Percentiles rank a stretch among this genome's conserved stretches.
These are phyloP conservation scores for Pisolithus thermaeus DNA, from an alignment of 1,284 basidiomycete species.

Conservation along the genomic window DNA sequence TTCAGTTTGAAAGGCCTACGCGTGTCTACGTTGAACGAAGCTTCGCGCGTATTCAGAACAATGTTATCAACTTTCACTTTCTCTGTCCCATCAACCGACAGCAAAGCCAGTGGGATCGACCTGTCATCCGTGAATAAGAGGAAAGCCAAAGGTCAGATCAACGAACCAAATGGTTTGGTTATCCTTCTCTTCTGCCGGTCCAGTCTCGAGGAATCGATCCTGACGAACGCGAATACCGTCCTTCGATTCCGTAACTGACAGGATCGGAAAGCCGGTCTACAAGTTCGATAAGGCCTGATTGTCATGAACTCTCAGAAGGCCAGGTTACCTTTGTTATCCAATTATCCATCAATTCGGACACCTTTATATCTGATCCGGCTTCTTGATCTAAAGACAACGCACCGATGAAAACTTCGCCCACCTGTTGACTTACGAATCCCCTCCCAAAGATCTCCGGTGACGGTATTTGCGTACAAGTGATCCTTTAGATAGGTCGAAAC, in stretches of 20 bases:
- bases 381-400: neutral
- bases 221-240: conserved; percentile 76
- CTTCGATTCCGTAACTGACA: conserved; percentile 77
- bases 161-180: conserved; percentile 86
- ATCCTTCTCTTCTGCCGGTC: conserved; percentile 72
- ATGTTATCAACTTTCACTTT: conserved; percentile 58
- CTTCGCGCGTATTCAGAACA: conserved; percentile 69
- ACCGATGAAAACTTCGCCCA: conserved; percentile 13
- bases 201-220: conserved; percentile 90
- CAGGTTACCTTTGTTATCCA: conserved; percentile 82
- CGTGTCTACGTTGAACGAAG: conserved; percentile 62
- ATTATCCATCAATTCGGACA: conserved; percentile 82
- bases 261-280: conserved; percentile 81
- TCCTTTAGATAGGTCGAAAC: conserved; percentile 92
- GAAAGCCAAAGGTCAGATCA: neutral
- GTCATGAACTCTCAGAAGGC: conserved; percentile 1
- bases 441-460: conserved; percentile 86
- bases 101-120: conserved; percentile 77
- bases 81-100: conserved; percentile 58
- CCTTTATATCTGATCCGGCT: conserved; percentile 48
- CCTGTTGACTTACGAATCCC: conserved; percentile 78
- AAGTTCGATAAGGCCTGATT: neutral
- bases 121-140: conserved; percentile 30
- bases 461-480: conserved; percentile 78
- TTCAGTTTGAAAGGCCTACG: conserved; percentile 83